Evolutionary conservation across 2,329 filamentous ascomycete genomes (phyloP), one percentile per base, ranked within the genome.

Genomic region (Parafenestella ontariensis): DNA sequence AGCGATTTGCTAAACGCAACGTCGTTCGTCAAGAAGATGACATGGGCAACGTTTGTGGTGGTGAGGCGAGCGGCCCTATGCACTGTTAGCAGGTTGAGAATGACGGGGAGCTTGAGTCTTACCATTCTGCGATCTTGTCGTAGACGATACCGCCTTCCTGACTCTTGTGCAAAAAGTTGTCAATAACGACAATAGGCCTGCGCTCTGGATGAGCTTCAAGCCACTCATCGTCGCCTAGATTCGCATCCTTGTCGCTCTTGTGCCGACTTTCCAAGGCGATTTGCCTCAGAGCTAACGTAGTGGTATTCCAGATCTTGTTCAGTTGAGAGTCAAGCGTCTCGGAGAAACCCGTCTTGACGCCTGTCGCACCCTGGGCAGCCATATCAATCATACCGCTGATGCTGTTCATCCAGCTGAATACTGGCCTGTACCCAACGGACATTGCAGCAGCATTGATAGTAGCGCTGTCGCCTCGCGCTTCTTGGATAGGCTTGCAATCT

Each of bases 361-460:
- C 94, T 18, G 94, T 96, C 11, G 95, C 95, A 65, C 93, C 91
- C 73, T 97, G 94, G 1, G 95, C 91, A 20, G 94, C 95, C 33
- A 98, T 84, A 66, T 98, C 95, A 60, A 96, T 82, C 77, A 97
- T 86, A 72, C 92, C 96, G 76, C 91, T 96, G 62, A 98, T 86
- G 69, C 88, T 96, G 76, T 98, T 97, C 78, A 96, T 90, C 91
- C 93, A 98, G 0, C 91, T 96, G 74, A 99, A 99, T 0, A 99
- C 87, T 0, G 95, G 95, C 8, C 90, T 84, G 72, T 97, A 98
- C 8, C 95, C 94, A 44, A 98, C 93, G 60, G 93, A 87, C 1
- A 82, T 79, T 0, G 94, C 95, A 5, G 95, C 87, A 36, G 89
- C 87, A 56, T 86, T 86, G 66, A 99, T 96, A 0, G 91, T 96